phyloP scores from a whole-genome alignment of 257 asterid species.

The Nicotiana attenuata region DNA sequence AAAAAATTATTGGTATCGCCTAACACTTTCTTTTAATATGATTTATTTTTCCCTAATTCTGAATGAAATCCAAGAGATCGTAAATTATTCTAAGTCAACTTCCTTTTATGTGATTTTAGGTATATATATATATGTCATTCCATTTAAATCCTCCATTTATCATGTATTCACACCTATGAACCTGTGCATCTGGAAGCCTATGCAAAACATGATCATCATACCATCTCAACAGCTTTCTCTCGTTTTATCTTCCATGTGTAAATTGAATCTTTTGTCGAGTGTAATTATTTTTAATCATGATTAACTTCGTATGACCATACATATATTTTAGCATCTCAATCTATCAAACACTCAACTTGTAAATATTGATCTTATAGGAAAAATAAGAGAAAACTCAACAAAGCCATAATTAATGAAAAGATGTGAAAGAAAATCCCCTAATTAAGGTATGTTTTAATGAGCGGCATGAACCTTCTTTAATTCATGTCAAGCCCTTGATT shows the following conservation, averaged over 20 bases:
- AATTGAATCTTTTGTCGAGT: neutral
- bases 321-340: neutral
- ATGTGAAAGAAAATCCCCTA: neutral
- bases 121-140: no score
- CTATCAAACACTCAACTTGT: no score
- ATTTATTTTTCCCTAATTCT: no score
- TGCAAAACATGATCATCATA: neutral
- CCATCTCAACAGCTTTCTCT: neutral
- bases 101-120: no score
- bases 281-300: neutral
- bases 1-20: neutral
- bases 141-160: no score
- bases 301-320: no score
- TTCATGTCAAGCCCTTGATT: neutral
- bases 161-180: neutral
- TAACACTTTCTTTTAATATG: neutral
- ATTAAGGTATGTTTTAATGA: neutral
- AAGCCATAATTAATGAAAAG: no score
- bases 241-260: neutral
- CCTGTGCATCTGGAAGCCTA: neutral
- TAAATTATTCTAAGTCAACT: no score
- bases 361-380: no score
- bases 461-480: neutral
- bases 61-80: neutral
- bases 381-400: no score